Evolutionary conservation across 306 rosid genomes (phyloP).

Genomic region (Corylus heterophylla): DNA sequence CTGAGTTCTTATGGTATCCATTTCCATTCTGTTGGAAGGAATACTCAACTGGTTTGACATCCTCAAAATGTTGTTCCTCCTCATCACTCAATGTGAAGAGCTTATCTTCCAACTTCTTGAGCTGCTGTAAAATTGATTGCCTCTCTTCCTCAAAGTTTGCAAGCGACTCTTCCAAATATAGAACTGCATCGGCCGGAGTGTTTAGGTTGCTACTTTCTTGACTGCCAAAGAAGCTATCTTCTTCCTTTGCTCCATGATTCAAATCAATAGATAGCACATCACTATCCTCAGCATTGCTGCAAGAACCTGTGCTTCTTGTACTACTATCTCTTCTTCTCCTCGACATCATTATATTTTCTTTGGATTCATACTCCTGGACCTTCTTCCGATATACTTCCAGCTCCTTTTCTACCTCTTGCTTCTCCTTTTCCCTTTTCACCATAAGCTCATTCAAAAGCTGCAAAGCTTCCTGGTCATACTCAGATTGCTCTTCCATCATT

Average conservation of each 20-base stretch:
- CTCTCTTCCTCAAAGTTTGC: constrained; percentile 89
- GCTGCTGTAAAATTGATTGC: constrained; percentile 74
- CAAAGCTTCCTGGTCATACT: constrained; percentile 93
- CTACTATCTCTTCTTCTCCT: constrained; percentile 54
- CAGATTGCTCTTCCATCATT: constrained; percentile 99
- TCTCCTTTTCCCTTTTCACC: constrained; percentile 87
- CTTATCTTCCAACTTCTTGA: constrained; percentile 82
- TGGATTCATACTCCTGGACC: constrained; percentile 73
- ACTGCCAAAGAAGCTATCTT: constrained; percentile 46
- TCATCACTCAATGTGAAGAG: constrained; percentile 64
- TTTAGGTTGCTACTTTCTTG: constrained; percentile 62
- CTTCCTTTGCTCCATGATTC: constrained; percentile 69
- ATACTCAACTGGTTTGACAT: constrained; percentile 38
- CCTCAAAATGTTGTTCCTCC: constrained; percentile 56
- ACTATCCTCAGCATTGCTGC: constrained; percentile 83
- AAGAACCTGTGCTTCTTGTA: constrained; percentile 66
- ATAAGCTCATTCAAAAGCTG: constrained; percentile 89
- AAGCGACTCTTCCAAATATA: constrained; percentile 75
- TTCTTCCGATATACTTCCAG: constrained; percentile 67
- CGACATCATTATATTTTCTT: constrained; percentile 56
- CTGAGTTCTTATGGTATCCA: constrained; percentile 55
- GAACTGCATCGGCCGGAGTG: constrained; percentile 76
- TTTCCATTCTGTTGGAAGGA: constrained; percentile 59
- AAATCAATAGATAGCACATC: constrained; percentile 74
- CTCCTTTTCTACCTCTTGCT: constrained; percentile 80